Percentiles rank a stretch among this genome's conserved stretches.
Conservation (phyloP, 2,329 filamentous ascomycete genomes). For the Hypoxylon rubiginosum region DNA sequence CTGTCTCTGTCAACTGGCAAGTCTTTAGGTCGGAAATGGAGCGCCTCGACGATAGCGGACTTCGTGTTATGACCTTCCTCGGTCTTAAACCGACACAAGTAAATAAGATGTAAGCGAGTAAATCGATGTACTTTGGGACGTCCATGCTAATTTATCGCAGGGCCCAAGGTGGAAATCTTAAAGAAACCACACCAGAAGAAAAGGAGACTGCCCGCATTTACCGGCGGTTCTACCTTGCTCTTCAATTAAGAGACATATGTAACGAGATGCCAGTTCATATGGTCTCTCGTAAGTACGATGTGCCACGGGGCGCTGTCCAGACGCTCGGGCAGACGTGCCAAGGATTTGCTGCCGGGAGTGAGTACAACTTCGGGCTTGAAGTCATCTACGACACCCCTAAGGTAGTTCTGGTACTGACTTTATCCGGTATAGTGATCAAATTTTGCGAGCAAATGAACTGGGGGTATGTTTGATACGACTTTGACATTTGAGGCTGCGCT, state of each 20-base stretch:
- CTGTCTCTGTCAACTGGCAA: slow-evolving; percentile 75
- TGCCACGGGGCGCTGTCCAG: slow-evolving; percentile 78
- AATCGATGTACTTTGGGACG: background rate
- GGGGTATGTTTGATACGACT: slow-evolving; percentile 61
- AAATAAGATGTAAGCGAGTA: slow-evolving; percentile 70
- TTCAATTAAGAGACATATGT: slow-evolving; percentile 83
- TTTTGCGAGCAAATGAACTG: slow-evolving; percentile 84
- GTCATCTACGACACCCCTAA: background rate
- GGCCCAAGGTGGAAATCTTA: slow-evolving; percentile 75
- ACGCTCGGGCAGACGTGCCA: slow-evolving; percentile 80
- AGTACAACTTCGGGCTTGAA: slow-evolving; percentile 16
- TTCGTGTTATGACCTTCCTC: slow-evolving; percentile 76
- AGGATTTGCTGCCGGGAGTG: slow-evolving; percentile 79
- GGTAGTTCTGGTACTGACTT: slow-evolving; percentile 25
- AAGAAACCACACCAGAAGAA: slow-evolving; percentile 72
- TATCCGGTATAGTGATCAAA: slow-evolving; percentile 67
- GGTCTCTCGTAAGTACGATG: slow-evolving; percentile 78
- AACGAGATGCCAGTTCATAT: slow-evolving; percentile 80
- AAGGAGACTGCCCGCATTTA: slow-evolving; percentile 74
- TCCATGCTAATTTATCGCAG: slow-evolving; percentile 56
- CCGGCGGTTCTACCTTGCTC: slow-evolving; percentile 78
- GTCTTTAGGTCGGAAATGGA: slow-evolving; percentile 80
- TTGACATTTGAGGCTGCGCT: background rate
- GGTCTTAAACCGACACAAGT: slow-evolving; percentile 77
- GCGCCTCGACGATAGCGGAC: slow-evolving; percentile 75